Evolutionary conservation across 305 asterid species (phyloP).

Genomic region (Rubia peregrina): DNA sequence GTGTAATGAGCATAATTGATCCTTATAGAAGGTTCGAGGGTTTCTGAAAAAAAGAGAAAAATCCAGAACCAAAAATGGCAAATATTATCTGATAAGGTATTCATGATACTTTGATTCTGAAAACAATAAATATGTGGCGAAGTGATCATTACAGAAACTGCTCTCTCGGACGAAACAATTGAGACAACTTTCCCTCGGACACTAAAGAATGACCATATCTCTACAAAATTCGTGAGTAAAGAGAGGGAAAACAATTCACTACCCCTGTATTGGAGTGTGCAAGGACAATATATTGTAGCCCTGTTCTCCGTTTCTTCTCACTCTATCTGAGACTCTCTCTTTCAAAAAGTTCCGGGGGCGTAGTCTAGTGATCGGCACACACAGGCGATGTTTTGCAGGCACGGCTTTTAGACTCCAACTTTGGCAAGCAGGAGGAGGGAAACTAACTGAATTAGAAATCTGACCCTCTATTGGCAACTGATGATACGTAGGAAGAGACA

Average conservation of each 20-base stretch:
- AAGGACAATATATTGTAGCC: constrained; percentile 55
- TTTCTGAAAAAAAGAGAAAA: neutral
- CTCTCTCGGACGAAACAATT: neutral
- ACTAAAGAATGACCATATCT: constrained; percentile 34
- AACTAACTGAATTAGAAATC: constrained; percentile 27
- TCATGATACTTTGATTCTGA: neutral
- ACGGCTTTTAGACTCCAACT: constrained; percentile 44
- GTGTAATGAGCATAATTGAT: no score
- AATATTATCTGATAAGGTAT: neutral
- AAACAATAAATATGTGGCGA: neutral
- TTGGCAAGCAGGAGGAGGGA: constrained; percentile 26
- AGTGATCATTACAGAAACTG: neutral
- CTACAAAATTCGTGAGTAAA: neutral
- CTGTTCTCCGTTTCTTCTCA: constrained; percentile 23
- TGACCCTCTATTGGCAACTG: constrained; percentile 20
- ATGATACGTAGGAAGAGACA: constrained; percentile 14
- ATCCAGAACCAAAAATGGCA: neutral
- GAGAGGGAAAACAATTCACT: constrained; percentile 1
- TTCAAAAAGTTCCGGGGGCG: constrained; percentile 26
- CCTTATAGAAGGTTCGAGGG: neutral
- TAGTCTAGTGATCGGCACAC: constrained; percentile 23
- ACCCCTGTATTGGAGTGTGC: constrained; percentile 43
- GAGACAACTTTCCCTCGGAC: constrained; percentile 18
- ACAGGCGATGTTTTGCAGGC: constrained; percentile 21
- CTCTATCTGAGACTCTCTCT: constrained; percentile 25